phyloP scores from a whole-genome alignment of 805 yeast genomes.

The Sugiyamaella boreocaroliniensis region DNA sequence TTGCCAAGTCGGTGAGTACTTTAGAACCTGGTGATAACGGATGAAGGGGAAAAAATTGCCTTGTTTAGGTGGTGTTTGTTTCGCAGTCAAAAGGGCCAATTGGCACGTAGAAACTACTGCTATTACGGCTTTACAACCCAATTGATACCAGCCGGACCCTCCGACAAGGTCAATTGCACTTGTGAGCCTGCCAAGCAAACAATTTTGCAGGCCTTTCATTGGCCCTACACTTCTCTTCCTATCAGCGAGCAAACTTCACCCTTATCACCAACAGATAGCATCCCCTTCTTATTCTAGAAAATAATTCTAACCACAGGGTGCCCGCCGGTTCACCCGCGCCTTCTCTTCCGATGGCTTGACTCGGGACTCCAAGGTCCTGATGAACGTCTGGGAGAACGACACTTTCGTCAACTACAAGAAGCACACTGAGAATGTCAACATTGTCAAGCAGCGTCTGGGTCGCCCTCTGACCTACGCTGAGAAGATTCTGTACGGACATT shows the following conservation, averaged over 20 bases:
- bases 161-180: no score
- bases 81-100: not conserved
- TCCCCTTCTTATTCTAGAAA: not conserved
- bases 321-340: constrained; percentile 15
- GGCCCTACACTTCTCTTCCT: no score
- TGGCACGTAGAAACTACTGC: no score
- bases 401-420: constrained; percentile 89
- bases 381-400: constrained; percentile 54
- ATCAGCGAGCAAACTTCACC: no score
- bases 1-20: constrained; percentile 8
- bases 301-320: constrained; percentile 1
- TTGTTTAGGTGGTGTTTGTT: not conserved
- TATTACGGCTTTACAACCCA: no score
- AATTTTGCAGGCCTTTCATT: no score
- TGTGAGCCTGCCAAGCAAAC: no score
- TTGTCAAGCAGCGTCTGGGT: constrained; percentile 71
- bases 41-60: not conserved
- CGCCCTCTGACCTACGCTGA: constrained; percentile 95
- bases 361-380: constrained; percentile 68
- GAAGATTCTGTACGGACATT: constrained; percentile 89
- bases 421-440: constrained; percentile 79
- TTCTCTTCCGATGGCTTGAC: constrained; percentile 30
- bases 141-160: no score
- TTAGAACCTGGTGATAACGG: not conserved
- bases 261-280: no score